phyloP scores from a whole-genome alignment of 2,329 filamentous ascomycete species.

The Cercospora canescens region DNA sequence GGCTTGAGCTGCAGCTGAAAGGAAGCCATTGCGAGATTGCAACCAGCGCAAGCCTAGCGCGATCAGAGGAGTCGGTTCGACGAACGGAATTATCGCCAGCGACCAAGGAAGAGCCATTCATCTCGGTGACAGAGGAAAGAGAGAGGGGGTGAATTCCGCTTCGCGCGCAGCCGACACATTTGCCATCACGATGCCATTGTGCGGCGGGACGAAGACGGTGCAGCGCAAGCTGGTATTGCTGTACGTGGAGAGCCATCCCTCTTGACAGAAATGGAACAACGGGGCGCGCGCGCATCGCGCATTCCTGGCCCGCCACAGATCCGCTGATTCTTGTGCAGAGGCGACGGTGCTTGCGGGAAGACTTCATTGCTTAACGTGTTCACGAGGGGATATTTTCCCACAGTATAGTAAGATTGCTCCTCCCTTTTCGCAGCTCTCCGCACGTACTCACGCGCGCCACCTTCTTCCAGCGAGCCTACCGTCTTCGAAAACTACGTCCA shows the following conservation, averaged over 20 bases:
- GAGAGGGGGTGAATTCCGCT: neutral
- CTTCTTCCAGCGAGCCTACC: conserved; percentile 70
- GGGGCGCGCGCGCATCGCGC: neutral
- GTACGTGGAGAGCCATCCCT: conserved; percentile 53
- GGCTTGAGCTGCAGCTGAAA: neutral
- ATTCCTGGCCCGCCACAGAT: neutral
- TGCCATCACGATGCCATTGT: conserved; percentile 44
- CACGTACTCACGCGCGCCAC: neutral
- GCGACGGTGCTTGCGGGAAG: conserved; percentile 95
- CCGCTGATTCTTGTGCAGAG: conserved; percentile 53
- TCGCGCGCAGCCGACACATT: neutral
- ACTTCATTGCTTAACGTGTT: conserved; percentile 97
- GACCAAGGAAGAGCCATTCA: neutral
- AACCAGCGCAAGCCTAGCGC: neutral
- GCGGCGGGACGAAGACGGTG: conserved; percentile 67
- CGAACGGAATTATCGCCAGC: neutral
- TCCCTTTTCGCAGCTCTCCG: neutral
- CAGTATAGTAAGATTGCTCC: conserved; percentile 70
- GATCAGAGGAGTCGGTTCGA: neutral
- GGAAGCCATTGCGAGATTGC: conserved; percentile 1
- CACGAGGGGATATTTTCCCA: conserved; percentile 97
- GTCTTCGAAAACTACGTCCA: conserved; percentile 99
- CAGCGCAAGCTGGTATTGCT: conserved; percentile 95
- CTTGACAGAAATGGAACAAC: conserved; percentile 14
- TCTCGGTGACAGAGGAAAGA: neutral